Conservation (phyloP, 768 basidiomycete species). For the Tephrocybe sp. region DNA sequence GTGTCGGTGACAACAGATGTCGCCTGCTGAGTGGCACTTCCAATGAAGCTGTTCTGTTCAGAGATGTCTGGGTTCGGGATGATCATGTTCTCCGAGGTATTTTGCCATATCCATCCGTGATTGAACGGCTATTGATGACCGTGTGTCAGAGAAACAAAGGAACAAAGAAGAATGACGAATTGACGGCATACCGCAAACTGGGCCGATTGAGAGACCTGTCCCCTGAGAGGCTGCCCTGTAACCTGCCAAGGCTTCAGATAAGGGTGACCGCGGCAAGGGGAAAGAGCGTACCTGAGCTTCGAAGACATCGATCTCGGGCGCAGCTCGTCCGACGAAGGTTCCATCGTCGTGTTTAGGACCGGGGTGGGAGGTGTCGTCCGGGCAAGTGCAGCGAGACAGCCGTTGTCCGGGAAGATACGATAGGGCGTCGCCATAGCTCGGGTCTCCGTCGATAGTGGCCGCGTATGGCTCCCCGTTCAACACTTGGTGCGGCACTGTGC, state of each 20-base stretch:
- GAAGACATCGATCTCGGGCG: constrained; percentile 87
- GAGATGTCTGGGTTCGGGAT: constrained; percentile 55
- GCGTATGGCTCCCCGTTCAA: constrained; percentile 61
- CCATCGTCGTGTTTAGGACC: constrained; percentile 74
- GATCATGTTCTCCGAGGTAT: constrained; percentile 54
- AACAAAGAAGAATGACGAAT: constrained; percentile 1
- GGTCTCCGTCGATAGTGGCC: constrained; percentile 58
- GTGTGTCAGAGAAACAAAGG: constrained; percentile 4
- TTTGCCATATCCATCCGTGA: constrained; percentile 64
- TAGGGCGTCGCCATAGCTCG: constrained; percentile 37
- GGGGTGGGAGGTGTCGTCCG: constrained; percentile 68
- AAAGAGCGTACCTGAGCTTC: constrained; percentile 61
- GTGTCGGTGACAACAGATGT: constrained; percentile 72
- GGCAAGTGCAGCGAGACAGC: constrained; percentile 81
- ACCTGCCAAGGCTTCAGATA: constrained; percentile 32
- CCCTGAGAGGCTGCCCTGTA: constrained; percentile 43
- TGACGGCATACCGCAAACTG: constrained; percentile 65
- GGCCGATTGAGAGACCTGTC: constrained; percentile 77
- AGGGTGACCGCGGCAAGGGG: constrained; percentile 10
- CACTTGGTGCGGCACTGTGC: constrained; percentile 78
- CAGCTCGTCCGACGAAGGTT: constrained; percentile 71
- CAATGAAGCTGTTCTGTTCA: constrained; percentile 61
- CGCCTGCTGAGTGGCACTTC: constrained; percentile 74
- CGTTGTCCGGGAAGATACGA: constrained; percentile 78
- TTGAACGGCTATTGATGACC: constrained; percentile 60